Evolutionary conservation across 2,329 filamentous ascomycete genomes (phyloP).

Genomic region (Paramyrothecium roridum): DNA sequence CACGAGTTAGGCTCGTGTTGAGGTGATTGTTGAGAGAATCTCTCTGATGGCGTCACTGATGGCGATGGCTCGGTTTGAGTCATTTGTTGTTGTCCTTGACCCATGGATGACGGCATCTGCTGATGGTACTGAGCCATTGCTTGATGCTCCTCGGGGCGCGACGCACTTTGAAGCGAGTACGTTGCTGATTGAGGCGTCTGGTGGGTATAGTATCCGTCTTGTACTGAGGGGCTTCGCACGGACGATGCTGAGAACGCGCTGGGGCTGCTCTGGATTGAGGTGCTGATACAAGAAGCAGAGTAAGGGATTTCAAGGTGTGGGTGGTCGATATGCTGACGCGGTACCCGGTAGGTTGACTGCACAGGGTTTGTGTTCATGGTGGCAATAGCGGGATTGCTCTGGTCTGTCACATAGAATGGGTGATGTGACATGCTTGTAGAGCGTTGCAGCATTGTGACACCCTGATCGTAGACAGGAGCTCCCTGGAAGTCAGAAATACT

Average conservation of each 20-base stretch:
- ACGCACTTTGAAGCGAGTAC: constrained; percentile 45
- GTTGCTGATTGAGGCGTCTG: constrained; percentile 44
- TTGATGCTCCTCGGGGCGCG: constrained; percentile 42
- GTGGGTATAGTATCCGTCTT: constrained; percentile 57
- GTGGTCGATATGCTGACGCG: constrained; percentile 45
- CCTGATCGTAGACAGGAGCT: constrained; percentile 35
- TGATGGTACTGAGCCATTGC: constrained; percentile 41
- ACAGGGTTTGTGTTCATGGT: constrained; percentile 55
- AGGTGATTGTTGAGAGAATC: constrained; percentile 31
- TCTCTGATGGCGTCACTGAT: constrained; percentile 23
- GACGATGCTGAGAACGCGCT: constrained; percentile 55
- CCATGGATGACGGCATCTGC: constrained; percentile 34
- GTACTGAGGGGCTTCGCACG: constrained; percentile 49
- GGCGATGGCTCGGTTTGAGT: constrained; percentile 24
- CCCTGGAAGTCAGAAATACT: constrained; percentile 42
- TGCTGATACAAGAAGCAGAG: constrained; percentile 41
- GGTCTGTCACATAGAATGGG: constrained; percentile 57
- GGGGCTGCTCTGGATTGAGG: constrained; percentile 57
- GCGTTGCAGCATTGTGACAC: constrained; percentile 46
- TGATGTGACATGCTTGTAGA: constrained; percentile 44
- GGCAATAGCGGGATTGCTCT: constrained; percentile 58
- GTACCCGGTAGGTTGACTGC: constrained; percentile 48
- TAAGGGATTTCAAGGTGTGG: constrained; percentile 49
- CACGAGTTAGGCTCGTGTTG: constrained; percentile 47
- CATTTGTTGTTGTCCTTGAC: constrained; percentile 28